These are phyloP conservation scores for Oxytropis ochrocephala DNA, from an alignment of 306 rosid genomes.

Conservation along the genomic window DNA sequence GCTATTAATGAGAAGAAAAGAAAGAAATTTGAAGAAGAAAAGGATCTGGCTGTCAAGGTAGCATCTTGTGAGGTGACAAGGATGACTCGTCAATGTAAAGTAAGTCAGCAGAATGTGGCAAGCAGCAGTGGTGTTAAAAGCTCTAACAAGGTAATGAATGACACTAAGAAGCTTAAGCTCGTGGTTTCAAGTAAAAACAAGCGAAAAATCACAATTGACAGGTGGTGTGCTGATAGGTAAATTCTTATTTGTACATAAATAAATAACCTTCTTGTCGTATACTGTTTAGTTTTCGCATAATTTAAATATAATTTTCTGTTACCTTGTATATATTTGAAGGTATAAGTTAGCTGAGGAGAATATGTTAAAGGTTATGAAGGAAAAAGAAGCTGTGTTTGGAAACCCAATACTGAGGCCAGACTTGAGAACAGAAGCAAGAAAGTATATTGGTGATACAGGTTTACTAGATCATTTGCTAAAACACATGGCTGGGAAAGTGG, in stretches of 20 bases:
- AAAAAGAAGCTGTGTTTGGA: constrained; percentile 50
- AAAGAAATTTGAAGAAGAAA: constrained; percentile 21
- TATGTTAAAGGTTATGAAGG: constrained; percentile 73
- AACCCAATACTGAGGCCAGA: constrained; percentile 67
- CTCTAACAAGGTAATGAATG: constrained; percentile 10
- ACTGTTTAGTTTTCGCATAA: not conserved
- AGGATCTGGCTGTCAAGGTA: not conserved
- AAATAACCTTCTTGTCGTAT: not conserved
- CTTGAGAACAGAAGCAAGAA: constrained; percentile 74
- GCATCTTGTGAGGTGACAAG: constrained; percentile 7
- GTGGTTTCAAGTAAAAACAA: constrained; percentile 30
- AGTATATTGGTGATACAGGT: constrained; percentile 86
- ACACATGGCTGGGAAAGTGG: constrained; percentile 92
- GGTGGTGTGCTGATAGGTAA: constrained; percentile 46
- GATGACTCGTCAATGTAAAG: constrained; percentile 34
- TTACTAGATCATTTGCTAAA: constrained; percentile 82
- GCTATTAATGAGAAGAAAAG: constrained; percentile 10
- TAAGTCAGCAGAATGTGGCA: constrained; percentile 25
- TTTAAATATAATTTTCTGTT: not conserved
- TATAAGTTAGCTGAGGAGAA: constrained; percentile 68
- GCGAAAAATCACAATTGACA: constrained; percentile 42
- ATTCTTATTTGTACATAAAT: not conserved
- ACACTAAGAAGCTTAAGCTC: constrained; percentile 30
- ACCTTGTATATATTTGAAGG: constrained; percentile 34
- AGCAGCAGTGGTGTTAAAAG: constrained; percentile 11